Evolutionary conservation across 2,329 filamentous ascomycete species (phyloP).

Genomic region (Gnomoniopsis sp.): DNA sequence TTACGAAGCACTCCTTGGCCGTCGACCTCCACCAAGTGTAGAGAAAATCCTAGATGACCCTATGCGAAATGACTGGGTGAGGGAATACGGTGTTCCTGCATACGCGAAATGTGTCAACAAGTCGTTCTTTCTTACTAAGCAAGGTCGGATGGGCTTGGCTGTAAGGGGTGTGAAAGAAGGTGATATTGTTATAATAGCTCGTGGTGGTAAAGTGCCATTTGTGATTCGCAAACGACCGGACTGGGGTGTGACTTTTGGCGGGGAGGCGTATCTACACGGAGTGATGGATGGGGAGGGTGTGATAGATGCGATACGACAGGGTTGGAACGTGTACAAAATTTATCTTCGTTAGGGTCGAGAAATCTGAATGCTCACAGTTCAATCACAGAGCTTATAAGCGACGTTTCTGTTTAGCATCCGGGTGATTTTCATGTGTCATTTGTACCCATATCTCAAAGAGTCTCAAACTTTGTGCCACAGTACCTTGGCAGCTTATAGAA

Average conservation of each 20-base stretch:
- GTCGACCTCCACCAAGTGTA: neutral
- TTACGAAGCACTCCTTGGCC: neutral
- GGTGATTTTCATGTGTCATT: too few relatives aligned
- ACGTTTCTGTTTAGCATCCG: too few relatives aligned
- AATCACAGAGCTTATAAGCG: too few relatives aligned
- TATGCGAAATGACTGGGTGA: neutral
- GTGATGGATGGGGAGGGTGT: constrained; percentile 3
- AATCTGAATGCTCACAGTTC: too few relatives aligned
- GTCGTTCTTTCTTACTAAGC: neutral
- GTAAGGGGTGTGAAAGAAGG: neutral
- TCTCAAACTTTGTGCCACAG: too few relatives aligned
- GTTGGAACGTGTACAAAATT: neutral
- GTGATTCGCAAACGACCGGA: neutral
- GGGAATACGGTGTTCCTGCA: neutral
- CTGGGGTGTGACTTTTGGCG: neutral
- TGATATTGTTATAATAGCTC: neutral
- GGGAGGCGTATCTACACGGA: constrained; percentile 3
- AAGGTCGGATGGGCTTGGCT: neutral
- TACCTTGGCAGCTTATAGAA: too few relatives aligned
- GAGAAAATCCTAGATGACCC: neutral
- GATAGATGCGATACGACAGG: neutral
- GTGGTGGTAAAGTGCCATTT: neutral
- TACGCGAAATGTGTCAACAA: neutral
- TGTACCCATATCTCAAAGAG: too few relatives aligned
- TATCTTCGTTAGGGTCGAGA: neutral